Percentiles rank a stretch among this genome's conserved stretches.
Conservation (phyloP, 2,329 filamentous ascomycete genomes). For the Stachybotrys chartarum region DNA sequence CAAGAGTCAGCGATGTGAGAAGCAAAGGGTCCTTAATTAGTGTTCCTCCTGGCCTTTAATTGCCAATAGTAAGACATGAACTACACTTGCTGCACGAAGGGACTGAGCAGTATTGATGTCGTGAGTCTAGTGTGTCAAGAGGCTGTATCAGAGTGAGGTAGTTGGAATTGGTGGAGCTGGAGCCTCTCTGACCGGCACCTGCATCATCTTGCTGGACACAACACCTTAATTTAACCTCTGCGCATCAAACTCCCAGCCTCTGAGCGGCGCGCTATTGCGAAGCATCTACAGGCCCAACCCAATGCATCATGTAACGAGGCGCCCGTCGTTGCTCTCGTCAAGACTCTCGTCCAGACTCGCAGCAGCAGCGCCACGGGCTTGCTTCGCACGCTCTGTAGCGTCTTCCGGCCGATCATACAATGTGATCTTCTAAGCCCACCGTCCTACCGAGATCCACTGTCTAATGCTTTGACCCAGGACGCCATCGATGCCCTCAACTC, state of each 20-base stretch:
- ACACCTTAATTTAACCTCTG: too few species aligned
- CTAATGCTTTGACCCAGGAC: constrained; percentile 47
- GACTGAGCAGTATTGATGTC: too few species aligned
- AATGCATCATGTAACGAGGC: constrained; percentile 25
- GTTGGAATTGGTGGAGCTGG: too few species aligned
- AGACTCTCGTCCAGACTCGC: constrained; percentile 4
- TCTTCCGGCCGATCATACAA: constrained; percentile 24
- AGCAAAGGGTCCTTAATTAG: too few species aligned
- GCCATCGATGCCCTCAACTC: constrained; percentile 82
- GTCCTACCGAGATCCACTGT: background rate
- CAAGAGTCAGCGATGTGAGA: too few species aligned
- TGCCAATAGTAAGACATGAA: too few species aligned
- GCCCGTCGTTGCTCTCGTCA: constrained; percentile 13
- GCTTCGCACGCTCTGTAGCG: constrained; percentile 17
- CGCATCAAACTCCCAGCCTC: background rate
- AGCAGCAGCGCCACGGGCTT: constrained; percentile 7
- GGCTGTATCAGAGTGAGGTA: too few species aligned
- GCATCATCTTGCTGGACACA: too few species aligned
- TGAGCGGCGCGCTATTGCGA: background rate
- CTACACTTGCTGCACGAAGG: too few species aligned
- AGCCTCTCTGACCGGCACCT: too few species aligned
- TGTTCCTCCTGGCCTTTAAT: too few species aligned
- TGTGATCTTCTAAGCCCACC: constrained; percentile 13
- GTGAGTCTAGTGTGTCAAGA: too few species aligned
- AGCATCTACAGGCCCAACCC: constrained; percentile 5